Base-by-base conservation (phyloP, 805 yeast species). In the Spencermartinsiella europaea region DNA sequence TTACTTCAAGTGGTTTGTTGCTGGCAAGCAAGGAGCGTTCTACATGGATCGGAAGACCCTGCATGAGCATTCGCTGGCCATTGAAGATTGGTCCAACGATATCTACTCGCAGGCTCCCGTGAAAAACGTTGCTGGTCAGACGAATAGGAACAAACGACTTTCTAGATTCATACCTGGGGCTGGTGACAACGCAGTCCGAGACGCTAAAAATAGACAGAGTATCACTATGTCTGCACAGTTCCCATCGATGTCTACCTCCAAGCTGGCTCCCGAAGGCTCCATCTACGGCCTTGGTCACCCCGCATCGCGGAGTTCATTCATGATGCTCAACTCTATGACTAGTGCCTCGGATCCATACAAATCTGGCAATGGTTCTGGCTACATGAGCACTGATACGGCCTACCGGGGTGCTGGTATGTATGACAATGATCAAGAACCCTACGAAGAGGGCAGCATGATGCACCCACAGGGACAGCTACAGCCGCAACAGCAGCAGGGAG, bases 1-100 rank as follows among this genome's bases (percentile, higher is more conserved):
- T 61, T 87, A 89, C 63, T 93, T 83, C 73, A 81, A 84, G 56
- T 91, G 96, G 95, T 66, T 79, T 48, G 67, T 91, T 16, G 75
- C 96, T 7, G 77, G 80, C 37, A 73, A 67, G 31, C 96, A 89
- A 68, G 98, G 98, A 51, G 93, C 93, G 2, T 76, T 75, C 50
- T 69, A 68, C 21, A 69, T 81, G 41, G 77, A 79, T 49, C 72
- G 75, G 51, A 79, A 77, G 58, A 63, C 68, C 46, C 73, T 83
- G 82, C 73, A 71, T 19, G 73, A 75, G 50, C 79, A 90, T 57
- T 78, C 79, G 40, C 75, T 79, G 41, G 77, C 76, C 49, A 79
- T 87, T 52, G 97, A 91, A 57, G 77, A 79, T 54, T 93, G 98
- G 97, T 81, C 90, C 3, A 85, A 85, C 53, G 79, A 81, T 61